Conservation (phyloP, 805 yeast genomes). For the Kuraishia capsulata region DNA sequence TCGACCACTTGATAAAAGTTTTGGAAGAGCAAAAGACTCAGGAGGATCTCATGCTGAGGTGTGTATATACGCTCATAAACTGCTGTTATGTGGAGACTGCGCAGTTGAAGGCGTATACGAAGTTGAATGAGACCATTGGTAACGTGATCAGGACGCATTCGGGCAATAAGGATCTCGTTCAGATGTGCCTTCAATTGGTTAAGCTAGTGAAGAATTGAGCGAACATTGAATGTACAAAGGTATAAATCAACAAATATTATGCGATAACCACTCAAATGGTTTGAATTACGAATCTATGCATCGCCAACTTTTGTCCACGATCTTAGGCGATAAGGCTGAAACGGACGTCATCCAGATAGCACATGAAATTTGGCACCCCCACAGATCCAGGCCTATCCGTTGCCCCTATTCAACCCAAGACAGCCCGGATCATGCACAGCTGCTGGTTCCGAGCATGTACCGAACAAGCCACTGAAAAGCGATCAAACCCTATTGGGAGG, state of each 20-base stretch:
- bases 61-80: slow-evolving; percentile 13
- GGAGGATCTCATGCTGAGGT: slow-evolving; percentile 14
- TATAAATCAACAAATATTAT: too few relatives aligned
- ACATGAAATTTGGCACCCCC: too few relatives aligned
- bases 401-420: too few relatives aligned
- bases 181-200: neutral
- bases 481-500: too few relatives aligned
- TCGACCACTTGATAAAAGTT: slow-evolving; percentile 8
- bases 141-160: neutral
- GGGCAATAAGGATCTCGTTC: neutral
- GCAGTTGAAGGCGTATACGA: neutral
- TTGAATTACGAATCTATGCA: too few relatives aligned
- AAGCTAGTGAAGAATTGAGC: neutral
- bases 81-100: neutral
- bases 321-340: too few relatives aligned
- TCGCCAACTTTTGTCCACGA: too few relatives aligned
- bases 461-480: too few relatives aligned
- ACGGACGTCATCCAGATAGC: too few relatives aligned
- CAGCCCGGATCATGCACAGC: too few relatives aligned
- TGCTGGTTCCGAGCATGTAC: too few relatives aligned
- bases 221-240: neutral
- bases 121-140: neutral
- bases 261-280: neutral
- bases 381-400: too few relatives aligned
- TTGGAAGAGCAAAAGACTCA: slow-evolving; percentile 9